A percentile compares a stretch with the other conserved stretches of the same genome.
phyloP scores from a whole-genome alignment of 495 filamentous ascomycete genomes.

The Neurospora terricola region DNA sequence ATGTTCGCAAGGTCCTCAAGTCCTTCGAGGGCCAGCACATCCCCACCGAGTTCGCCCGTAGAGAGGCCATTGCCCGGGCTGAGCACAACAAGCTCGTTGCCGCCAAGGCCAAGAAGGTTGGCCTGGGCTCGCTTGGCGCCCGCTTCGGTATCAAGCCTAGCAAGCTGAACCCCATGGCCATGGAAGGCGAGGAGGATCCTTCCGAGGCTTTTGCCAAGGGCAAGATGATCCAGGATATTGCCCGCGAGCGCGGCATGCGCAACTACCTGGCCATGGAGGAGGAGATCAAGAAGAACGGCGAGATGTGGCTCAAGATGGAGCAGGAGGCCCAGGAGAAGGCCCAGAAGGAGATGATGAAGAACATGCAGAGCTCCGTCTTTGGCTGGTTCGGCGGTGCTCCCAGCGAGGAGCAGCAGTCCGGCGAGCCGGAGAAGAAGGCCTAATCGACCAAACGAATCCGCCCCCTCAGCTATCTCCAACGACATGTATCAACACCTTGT shows the following conservation, averaged over 20 bases:
- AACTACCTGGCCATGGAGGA: constrained; percentile 81
- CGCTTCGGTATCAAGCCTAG: constrained; percentile 67
- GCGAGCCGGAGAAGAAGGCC: constrained; percentile 6
- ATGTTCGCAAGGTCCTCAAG: constrained; percentile 74
- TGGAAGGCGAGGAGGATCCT: constrained; percentile 59
- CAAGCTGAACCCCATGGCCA: constrained; percentile 39
- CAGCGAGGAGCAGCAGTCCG: constrained; percentile 1
- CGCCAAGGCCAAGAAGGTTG: constrained; percentile 56
- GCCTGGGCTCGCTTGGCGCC: constrained; percentile 52
- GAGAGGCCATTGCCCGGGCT: constrained; percentile 74
- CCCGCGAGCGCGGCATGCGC: constrained; percentile 80
- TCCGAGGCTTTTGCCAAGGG: constrained; percentile 70
- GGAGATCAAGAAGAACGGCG: constrained; percentile 83
- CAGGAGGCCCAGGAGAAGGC: constrained; percentile 73
- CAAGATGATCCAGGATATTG: constrained; percentile 91
- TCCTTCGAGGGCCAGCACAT: constrained; percentile 82
- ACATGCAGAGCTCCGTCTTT: constrained; percentile 47
- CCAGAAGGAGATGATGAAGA: constrained; percentile 82
- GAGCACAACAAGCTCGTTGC: constrained; percentile 69
- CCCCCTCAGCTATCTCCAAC: neutral
- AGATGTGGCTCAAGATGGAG: constrained; percentile 91
- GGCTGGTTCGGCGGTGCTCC: constrained; percentile 31
- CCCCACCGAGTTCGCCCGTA: constrained; percentile 74
- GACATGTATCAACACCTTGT: constrained; percentile 9
- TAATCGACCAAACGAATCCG: neutral